Conservation (phyloP, 148 eudicot species). For the Linanthus parryae region DNA sequence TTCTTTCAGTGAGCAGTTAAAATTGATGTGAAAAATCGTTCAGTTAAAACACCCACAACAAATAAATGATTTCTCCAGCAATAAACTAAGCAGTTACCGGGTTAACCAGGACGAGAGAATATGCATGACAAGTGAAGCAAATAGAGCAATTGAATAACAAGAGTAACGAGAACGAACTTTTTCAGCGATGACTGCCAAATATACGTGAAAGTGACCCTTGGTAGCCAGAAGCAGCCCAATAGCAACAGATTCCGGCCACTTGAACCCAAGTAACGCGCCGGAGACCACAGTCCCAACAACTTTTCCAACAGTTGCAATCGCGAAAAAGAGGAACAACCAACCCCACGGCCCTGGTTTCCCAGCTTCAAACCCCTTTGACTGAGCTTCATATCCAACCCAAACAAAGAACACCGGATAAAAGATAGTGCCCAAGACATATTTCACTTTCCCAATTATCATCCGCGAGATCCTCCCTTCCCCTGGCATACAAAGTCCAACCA, state of each 20-base stretch:
- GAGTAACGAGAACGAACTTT: no score
- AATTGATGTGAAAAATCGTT: no score
- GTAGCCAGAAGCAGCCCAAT: constrained; percentile 71
- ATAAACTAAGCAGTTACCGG: no score
- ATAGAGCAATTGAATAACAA: no score
- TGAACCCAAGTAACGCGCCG: constrained; percentile 60
- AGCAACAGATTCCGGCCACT: constrained; percentile 70
- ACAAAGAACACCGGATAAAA: constrained; percentile 72
- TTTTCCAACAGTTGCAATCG: constrained; percentile 55
- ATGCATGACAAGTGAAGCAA: no score
- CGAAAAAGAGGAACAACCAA: constrained; percentile 38
- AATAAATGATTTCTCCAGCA: no score
- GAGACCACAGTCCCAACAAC: constrained; percentile 56
- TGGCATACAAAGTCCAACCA: constrained; percentile 78
- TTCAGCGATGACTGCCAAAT: constrained; percentile 54
- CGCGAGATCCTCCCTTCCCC: constrained; percentile 80
- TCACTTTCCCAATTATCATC: constrained; percentile 56
- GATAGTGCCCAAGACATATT: constrained; percentile 49
- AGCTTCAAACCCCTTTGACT: constrained; percentile 31
- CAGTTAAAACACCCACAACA: no score
- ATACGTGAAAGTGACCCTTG: constrained; percentile 86
- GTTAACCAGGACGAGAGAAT: no score
- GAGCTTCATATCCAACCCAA: constrained; percentile 70
- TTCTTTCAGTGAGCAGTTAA: no score
- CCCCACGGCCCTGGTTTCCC: constrained; percentile 33